Conservation (phyloP, 495 filamentous ascomycete genomes). For the Jackrogersella minutella region DNA sequence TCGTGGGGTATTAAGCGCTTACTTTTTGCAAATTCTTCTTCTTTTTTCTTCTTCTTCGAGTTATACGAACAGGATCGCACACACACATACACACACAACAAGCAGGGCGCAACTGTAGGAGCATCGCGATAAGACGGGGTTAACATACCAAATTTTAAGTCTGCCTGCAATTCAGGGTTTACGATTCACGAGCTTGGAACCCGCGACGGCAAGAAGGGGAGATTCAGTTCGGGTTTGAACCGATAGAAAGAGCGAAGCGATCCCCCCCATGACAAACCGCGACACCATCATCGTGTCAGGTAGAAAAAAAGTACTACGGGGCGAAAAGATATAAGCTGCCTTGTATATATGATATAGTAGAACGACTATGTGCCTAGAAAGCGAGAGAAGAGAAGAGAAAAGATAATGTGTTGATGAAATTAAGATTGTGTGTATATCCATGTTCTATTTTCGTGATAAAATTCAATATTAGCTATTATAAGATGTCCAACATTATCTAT, state of each 20-base stretch:
- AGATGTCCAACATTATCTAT: background rate
- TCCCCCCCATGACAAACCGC: background rate
- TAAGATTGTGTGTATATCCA: background rate
- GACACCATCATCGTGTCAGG: background rate
- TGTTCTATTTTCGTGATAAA: too few species aligned
- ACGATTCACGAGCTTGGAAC: constrained; percentile 27
- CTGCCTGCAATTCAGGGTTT: background rate
- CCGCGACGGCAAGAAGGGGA: constrained; percentile 20
- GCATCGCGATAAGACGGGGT: background rate
- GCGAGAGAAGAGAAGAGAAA: constrained; percentile 7
- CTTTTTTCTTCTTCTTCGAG: background rate
- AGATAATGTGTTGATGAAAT: constrained; percentile 6
- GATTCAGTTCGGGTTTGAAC: background rate
- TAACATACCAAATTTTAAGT: too few species aligned
- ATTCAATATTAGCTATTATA: too few species aligned
- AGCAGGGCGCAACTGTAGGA: too few species aligned
- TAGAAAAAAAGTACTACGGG: background rate
- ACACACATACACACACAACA: too few species aligned
- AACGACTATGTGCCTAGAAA: constrained; percentile 26
- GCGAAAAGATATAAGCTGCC: constrained; percentile 18
- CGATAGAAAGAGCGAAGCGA: background rate
- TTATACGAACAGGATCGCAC: background rate
- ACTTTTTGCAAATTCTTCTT: background rate
- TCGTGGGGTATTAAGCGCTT: background rate
- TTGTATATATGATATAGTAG: constrained; percentile 29